Evolutionary conservation across 208 protist genomes (phyloP), one percentile per base, ranked within the genome.

Genomic region (Crithidia thermophila): DNA sequence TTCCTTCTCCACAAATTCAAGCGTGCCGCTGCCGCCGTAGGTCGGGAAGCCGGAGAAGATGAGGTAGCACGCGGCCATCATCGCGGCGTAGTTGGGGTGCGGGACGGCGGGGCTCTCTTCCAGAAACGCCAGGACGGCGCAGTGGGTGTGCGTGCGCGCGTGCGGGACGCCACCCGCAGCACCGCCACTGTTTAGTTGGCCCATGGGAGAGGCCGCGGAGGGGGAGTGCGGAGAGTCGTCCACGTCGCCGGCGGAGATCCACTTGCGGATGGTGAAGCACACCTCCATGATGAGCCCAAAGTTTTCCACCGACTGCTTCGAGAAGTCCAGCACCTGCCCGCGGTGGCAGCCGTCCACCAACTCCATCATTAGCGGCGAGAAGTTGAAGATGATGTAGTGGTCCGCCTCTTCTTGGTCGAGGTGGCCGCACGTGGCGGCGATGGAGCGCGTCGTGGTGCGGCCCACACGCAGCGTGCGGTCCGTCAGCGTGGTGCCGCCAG

Each of bases 331-430:
- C 65, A 94, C 77, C 67, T 94, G 82, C 0, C 88, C 88, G 23
- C 62, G 43, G 28, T 55, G 58, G 62, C 76, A 89, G 27, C 61
- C 68, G 13, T 88, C 82, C 20, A 82, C 79, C 31, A 94, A 64
- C 64, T 91, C 85, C 78, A 85, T 84, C 78, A 83, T 75, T 13
- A 91, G 72, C n/a, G 88, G 88, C 0, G 85, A 87, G 69, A 94
- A 94, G 73, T 91, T 91, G 59, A 94, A 89, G 30, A 94, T 50
- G 30, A 90, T 90, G 74, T 91, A 94, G 51, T 61, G 65, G 37
- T 89, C 67, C 13, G 64, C 66, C 45, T 87, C 63, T 40, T 75
- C 70, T 13, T 75, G 57, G 57, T 94, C 83, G 4, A 94, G 77
- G 30, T 67, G 70, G 8, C 50, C 21, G 57, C 84, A 83, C 10